Conservation (phyloP, 1,139 yeast species). For the Scheffersomyces insectosa region DNA sequence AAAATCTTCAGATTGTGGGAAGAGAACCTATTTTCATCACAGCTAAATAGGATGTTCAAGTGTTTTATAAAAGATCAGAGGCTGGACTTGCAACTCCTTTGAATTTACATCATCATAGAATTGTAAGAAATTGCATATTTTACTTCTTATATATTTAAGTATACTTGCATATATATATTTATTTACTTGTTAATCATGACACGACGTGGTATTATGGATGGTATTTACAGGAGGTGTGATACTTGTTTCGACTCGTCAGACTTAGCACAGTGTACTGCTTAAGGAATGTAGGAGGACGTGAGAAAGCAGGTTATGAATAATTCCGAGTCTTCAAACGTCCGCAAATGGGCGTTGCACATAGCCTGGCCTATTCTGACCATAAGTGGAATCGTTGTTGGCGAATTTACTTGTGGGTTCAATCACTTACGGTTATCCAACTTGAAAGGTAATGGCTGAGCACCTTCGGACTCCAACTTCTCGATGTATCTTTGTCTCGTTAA, state of each 20-base stretch:
- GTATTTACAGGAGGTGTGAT: too few species aligned
- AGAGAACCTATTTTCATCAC: slow-evolving; percentile 36
- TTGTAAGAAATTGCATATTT: too few species aligned
- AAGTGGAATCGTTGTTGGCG: too few species aligned
- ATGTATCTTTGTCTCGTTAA: slow-evolving; percentile 43
- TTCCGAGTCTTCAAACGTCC: too few species aligned
- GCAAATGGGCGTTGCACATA: too few species aligned
- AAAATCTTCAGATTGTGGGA: slow-evolving; percentile 22
- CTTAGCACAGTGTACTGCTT: too few species aligned
- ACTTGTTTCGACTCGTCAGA: too few species aligned
- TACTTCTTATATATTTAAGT: neutral
- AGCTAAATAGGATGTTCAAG: slow-evolving; percentile 19
- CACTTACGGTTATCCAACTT: slow-evolving; percentile 31
- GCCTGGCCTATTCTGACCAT: too few species aligned
- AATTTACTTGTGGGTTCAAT: neutral
- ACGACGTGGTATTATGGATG: too few species aligned
- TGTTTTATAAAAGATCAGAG: too few species aligned
- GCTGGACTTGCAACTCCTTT: slow-evolving; percentile 6
- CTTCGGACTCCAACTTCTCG: slow-evolving; percentile 45
- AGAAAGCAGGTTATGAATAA: too few species aligned
- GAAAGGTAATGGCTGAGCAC: slow-evolving; percentile 50
- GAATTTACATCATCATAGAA: neutral
- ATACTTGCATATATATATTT: slow-evolving; percentile 6
- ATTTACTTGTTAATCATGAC: slow-evolving; percentile 1
- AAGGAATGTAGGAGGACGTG: too few species aligned